Evolutionary conservation across 768 basidiomycete genomes (phyloP), one percentile per base, ranked within the genome.

Genomic region (Pulveroboletus frians): DNA sequence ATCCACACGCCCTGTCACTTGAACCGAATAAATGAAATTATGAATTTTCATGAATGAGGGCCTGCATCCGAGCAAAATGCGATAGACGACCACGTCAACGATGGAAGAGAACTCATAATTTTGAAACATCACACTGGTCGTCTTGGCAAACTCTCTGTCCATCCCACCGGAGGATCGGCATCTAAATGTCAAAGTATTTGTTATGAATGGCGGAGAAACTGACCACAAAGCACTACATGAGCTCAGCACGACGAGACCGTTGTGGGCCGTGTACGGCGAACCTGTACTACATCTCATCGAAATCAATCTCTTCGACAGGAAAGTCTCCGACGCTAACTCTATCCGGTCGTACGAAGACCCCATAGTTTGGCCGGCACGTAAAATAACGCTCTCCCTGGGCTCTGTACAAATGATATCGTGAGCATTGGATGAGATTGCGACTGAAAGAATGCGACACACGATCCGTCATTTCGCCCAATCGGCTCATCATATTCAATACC

Each of bases 401-500:
- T 1, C 93, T 95, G 55, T 15, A 29, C 9, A 23, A 35, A 38
- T 43, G 9, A 37, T 30, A 18, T 39, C 20, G 35, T 4, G n/a
- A 38, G 5, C 15, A 18, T n/a, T 1, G 26, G 35, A 15, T 10
- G 23, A 38, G 23, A 34, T 43, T 27, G 11, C 18, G 8, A 39
- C 26, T 3, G 17, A 45, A 48, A 36, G 36, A 32, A 34, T 5
- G 21, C 14, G 9, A 82, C 92, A 70, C 63, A 95, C 93, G 83
- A 84, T 57, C 95, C 95, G 65, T 97, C 88, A 53, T 94, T 93
- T 72, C 94, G 97, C 10, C 95, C 95, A 20, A 91, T 76, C 3
- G 95, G 94, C 59, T 98, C 95, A 62, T 98, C 95, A 61, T 93
- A 90, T 65, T 95, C 91, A 17, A 98, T 75, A 0, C 95, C 95